Conservation (phyloP, 2,329 filamentous ascomycete genomes). For the Huntiella moniliformis region DNA sequence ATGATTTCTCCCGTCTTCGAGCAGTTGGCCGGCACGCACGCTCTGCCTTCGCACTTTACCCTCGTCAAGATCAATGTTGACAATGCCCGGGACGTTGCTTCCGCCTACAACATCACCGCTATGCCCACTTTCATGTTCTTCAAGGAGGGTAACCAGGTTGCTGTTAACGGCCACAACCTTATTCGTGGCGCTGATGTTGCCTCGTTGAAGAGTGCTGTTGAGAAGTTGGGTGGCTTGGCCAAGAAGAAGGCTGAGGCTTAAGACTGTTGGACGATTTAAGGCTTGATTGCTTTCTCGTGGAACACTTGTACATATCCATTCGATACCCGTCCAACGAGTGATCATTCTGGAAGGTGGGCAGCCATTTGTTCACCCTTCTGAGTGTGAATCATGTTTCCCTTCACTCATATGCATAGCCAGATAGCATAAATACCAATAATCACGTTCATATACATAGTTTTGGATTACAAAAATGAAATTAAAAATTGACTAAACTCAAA, state of each 20-base stretch:
- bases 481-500: too few relatives aligned
- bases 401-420: too few relatives aligned
- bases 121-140: conserved; percentile 88
- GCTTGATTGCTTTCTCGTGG: too few relatives aligned
- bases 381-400: too few relatives aligned
- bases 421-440: too few relatives aligned
- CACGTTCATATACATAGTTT: too few relatives aligned
- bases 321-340: too few relatives aligned
- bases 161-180: conserved; percentile 17
- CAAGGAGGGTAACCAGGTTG: conserved; percentile 44
- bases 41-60: conserved; percentile 32
- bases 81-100: conserved; percentile 52
- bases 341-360: too few relatives aligned
- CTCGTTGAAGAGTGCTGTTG: conserved; percentile 18
- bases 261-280: conserved; percentile 8
- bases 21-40: conserved; percentile 17
- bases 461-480: too few relatives aligned
- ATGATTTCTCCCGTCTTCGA: conserved; percentile 57
- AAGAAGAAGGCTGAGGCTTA: conserved; percentile 16
- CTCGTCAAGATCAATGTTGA: conserved; percentile 93
- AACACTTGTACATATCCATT: too few relatives aligned
- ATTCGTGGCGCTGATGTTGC: conserved; percentile 13
- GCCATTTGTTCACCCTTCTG: too few relatives aligned
- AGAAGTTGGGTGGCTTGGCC: conserved; percentile 22
- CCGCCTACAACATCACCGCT: conserved; percentile 63